Evolutionary conservation across 345 rosid genomes (phyloP), one percentile per base, ranked within the genome.

Genomic region (Salix purpurea): DNA sequence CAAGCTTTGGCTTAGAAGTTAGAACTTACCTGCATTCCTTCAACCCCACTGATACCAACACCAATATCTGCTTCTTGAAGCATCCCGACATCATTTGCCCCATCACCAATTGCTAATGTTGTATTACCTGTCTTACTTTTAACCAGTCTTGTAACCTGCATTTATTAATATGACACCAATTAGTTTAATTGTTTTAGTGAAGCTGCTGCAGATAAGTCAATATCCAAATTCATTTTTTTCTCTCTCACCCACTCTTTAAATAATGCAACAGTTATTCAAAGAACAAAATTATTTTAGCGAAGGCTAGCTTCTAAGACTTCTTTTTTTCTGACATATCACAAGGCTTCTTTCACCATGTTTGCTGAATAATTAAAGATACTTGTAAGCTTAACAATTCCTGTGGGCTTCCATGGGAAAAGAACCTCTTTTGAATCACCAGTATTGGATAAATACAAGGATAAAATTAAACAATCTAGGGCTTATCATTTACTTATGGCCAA

Each of bases 11-110:
- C 46, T 42, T 42, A 42, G 13, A 42, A 42, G 46, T 40, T 70
- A 52, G 11, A 77, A 71, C 78, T 80, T 81, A 88, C 96, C 91
- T 96, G 99, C 99, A 96, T 96, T 75, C 99, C 99, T 74, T 96
- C 99, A 65, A 91, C 90, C 10, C 98, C 99, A 50, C 99, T 96
- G 82, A 96, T 96, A 76, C 99, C 98, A 34, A 93, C 85, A 32
- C 99, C 98, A 0, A 96, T 96, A 75, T 96, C 97, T 1, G 98
- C 98, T 86, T 96, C 99, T 88, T 96, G 99, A 77, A 96, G 99
- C 99, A 96, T 96, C 37, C 99, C 99, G 1, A 96, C 99, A 83
- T 95, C 99, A 60, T 96, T 96, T 62, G 98, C 99, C 28, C 99
- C 98, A 85, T 96, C 99, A 40, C 99, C 99, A 60, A 96, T 87